These are phyloP conservation scores for Hanseniaspora taiwanica DNA, from an alignment of 805 yeast genomes.

Conservation along the genomic window DNA sequence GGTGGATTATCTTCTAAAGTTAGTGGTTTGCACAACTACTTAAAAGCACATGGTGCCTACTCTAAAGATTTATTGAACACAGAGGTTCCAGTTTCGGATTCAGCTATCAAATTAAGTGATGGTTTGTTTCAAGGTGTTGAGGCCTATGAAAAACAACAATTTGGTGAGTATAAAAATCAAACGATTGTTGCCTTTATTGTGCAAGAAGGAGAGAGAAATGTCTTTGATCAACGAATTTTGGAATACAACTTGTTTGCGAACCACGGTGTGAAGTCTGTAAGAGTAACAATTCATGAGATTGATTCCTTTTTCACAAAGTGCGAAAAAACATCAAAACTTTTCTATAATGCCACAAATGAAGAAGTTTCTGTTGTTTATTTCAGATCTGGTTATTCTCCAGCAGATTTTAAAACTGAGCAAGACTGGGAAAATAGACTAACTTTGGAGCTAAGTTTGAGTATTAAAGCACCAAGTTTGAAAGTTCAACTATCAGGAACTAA, in stretches of 20 bases:
- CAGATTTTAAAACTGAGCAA: constrained; percentile 50
- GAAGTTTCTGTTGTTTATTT: constrained; percentile 85
- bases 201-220: constrained; percentile 78
- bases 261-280: constrained; percentile 44
- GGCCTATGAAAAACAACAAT: constrained; percentile 29
- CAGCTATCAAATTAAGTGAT: constrained; percentile 44
- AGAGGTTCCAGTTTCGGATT: constrained; percentile 50
- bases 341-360: constrained; percentile 38
- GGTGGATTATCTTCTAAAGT: constrained; percentile 81
- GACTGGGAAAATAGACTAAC: constrained; percentile 70
- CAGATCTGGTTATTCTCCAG: constrained; percentile 80
- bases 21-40: constrained; percentile 56
- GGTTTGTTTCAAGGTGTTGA: constrained; percentile 58
- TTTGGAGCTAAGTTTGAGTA: constrained; percentile 65
- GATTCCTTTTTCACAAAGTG: constrained; percentile 29
- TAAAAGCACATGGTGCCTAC: constrained; percentile 49
- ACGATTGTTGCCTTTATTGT: constrained; percentile 63
- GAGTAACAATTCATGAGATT: constrained; percentile 57
- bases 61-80: constrained; percentile 29
- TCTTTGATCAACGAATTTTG: constrained; percentile 78
- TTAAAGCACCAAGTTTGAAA: constrained; percentile 81
- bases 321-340: constrained; percentile 32
- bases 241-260: constrained; percentile 54
- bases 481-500: constrained; percentile 91
- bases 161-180: constrained; percentile 17